A percentile compares a stretch with the other conserved stretches of the same genome.
Conservation (phyloP, 2,329 filamentous ascomycete species). For the Sclerotinia sclerotiorum region DNA sequence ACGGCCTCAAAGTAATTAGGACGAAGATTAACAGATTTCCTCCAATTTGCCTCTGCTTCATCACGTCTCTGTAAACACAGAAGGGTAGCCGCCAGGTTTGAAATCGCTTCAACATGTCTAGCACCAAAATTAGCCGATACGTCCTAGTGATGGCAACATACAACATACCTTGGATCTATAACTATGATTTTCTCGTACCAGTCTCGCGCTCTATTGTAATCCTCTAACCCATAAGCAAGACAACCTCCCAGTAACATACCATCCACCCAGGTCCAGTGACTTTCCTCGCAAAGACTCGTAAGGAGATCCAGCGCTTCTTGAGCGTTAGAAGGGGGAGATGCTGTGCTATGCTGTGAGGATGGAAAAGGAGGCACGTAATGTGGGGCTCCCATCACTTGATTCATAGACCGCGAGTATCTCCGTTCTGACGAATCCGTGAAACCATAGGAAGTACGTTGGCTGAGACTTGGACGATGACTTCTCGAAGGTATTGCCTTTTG, state of each 20-base stretch:
- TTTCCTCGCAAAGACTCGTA: constrained; percentile 73
- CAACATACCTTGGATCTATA: constrained; percentile 55
- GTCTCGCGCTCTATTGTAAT: constrained; percentile 73
- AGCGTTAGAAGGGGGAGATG: constrained; percentile 49
- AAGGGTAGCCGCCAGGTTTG: constrained; percentile 86
- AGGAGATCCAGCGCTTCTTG: constrained; percentile 67
- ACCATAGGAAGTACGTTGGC: constrained; percentile 12
- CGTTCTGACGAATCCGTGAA: constrained; percentile 23
- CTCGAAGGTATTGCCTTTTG: not conserved
- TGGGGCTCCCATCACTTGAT: constrained; percentile 31
- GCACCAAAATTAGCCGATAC: constrained; percentile 19
- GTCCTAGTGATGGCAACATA: not conserved
- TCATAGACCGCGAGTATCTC: constrained; percentile 26
- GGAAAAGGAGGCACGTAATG: constrained; percentile 37
- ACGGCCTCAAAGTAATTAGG: constrained; percentile 93
- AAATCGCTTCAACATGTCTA: constrained; percentile 83
- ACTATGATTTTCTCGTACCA: constrained; percentile 68
- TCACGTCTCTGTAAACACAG: constrained; percentile 78
- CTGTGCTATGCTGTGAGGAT: constrained; percentile 24
- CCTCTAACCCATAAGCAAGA: constrained; percentile 83
- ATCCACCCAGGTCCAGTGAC: constrained; percentile 85
- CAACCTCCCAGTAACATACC: constrained; percentile 91
- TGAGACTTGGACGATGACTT: constrained; percentile 10
- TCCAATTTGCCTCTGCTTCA: constrained; percentile 86
- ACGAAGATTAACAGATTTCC: constrained; percentile 75